Evolutionary conservation across 306 rosid species (phyloP).

Genomic region (Medicago ruthenica): DNA sequence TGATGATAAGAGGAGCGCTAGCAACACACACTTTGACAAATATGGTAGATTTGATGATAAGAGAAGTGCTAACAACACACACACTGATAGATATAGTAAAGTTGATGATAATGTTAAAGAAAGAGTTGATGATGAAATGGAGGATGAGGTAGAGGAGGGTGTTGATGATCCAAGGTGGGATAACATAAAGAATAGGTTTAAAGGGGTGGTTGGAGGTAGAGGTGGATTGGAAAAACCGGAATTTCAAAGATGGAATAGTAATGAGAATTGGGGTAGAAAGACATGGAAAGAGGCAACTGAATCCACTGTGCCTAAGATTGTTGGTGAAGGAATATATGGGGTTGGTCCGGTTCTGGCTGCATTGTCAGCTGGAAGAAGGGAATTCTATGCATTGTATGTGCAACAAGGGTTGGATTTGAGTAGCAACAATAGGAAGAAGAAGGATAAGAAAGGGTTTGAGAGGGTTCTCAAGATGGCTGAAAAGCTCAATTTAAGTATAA

Average conservation of each 20-base stretch:
- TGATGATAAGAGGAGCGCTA: conserved; percentile 31
- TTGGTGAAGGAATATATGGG: conserved; percentile 91
- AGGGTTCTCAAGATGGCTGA: conserved; percentile 79
- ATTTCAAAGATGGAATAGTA: conserved; percentile 71
- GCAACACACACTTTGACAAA: background rate
- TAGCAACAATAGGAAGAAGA: conserved; percentile 84
- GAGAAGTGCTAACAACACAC: background rate
- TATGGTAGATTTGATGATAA: background rate
- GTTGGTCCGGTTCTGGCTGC: conserved; percentile 98
- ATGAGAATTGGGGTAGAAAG: conserved; percentile 83
- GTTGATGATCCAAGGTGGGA: conserved; percentile 89
- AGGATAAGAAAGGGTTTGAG: conserved; percentile 95
- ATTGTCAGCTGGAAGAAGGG: conserved; percentile 88
- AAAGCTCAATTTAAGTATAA: conserved; percentile 62
- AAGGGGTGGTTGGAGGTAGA: conserved; percentile 55
- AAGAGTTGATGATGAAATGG: conserved; percentile 57
- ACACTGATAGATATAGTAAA: conserved; percentile 15
- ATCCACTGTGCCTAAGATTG: conserved; percentile 77
- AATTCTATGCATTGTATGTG: conserved; percentile 76
- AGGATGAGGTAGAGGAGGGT: conserved; percentile 54
- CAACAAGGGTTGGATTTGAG: conserved; percentile 94
- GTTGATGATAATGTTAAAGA: conserved; percentile 53
- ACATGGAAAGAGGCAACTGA: conserved; percentile 90
- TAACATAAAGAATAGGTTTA: conserved; percentile 62
- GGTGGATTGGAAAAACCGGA: conserved; percentile 67